A percentile compares a stretch with the other conserved stretches of the same genome.
These are phyloP conservation scores for Cyberlindnera japonica DNA, from an alignment of 805 yeast genomes.

Conservation along the genomic window DNA sequence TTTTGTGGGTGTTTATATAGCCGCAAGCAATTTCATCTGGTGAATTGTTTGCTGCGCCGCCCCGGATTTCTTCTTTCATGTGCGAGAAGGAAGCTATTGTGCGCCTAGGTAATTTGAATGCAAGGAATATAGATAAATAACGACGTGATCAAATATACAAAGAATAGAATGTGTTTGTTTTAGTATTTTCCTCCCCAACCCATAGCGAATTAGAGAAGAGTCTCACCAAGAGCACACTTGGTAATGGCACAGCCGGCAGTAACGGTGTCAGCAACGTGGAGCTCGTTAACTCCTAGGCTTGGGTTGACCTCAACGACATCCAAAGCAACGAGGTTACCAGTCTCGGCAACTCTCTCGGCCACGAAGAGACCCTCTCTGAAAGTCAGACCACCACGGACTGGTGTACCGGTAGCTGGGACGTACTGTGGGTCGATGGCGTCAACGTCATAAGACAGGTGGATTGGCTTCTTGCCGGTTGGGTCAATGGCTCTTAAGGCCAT, in stretches of 20 bases:
- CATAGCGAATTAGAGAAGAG: conserved; percentile 38
- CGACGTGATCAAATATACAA: neutral
- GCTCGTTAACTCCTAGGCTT: conserved; percentile 70
- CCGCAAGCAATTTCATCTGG: conserved; percentile 1
- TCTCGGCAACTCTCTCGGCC: conserved; percentile 87
- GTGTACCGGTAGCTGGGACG: conserved; percentile 97
- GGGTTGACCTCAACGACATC: conserved; percentile 97
- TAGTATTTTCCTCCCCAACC: too few relatives aligned
- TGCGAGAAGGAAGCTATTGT: too few relatives aligned
- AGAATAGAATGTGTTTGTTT: too few relatives aligned
- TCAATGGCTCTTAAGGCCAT: conserved; percentile 82
- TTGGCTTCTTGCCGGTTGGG: conserved; percentile 66
- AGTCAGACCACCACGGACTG: conserved; percentile 94
- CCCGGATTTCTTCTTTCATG: too few relatives aligned
- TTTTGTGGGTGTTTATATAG: too few relatives aligned
- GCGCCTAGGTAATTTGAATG: too few relatives aligned
- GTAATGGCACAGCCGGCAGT: conserved; percentile 88
- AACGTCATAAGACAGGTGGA: conserved; percentile 91
- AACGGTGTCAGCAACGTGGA: conserved; percentile 78
- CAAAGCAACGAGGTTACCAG: conserved; percentile 83
- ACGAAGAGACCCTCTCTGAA: conserved; percentile 90
- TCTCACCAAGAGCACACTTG: conserved; percentile 92
- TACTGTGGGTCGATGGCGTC: conserved; percentile 94
- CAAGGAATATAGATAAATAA: neutral
- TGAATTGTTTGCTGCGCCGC: neutral